Base-by-base conservation (phyloP, 2,329 filamentous ascomycete genomes). In the Rutstroemia sydowiana region DNA sequence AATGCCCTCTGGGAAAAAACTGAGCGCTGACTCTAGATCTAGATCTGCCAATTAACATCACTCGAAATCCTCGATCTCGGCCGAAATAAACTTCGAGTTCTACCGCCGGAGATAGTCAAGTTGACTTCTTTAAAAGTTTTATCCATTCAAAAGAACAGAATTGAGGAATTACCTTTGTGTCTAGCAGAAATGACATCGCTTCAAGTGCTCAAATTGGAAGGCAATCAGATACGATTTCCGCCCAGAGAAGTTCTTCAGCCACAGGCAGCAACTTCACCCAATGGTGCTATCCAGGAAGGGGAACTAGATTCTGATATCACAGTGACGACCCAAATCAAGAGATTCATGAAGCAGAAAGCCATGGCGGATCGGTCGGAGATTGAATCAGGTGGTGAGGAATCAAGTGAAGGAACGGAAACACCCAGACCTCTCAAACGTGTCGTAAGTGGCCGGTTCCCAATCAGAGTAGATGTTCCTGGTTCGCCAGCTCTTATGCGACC, bases 171-270 rank as follows among this genome's bases (percentile, higher is more conserved):
- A 8, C 23, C 8, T 8, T 26, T 26, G 8, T 26, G 8, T 4
- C 23, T 26, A 26, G 23, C 23, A 26, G 23, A 26, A 8, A 26
- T 26, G 23, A 26, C 23, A 4, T 26, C 23, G 23, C 4, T 26
- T 8, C 4, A 26, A 26, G 23, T 4, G 4, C 23, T 26, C 23
- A 26, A 95, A 68, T 81, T 96, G 32, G 87, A 92, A 53, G 89
- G 89, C 42, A 96, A 96, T 61, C 88, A 88, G 8, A 79, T 96
- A 53, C 79, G 77, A 53, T 92, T 92, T 61, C 90, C 90, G 3
- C 85, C 88, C 14, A 81, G 77, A 60, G 82, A 86, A 58, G 75
- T 85, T 13, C 68, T 89, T 23, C 81, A 84, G 59, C 71, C 79
- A 10, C 76, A 77, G 61, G 73, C 75, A 16, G 70, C 70, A 37